phyloP scores from a whole-genome alignment of 352 stramenopile genomes.

The Phytophthora multivora region DNA sequence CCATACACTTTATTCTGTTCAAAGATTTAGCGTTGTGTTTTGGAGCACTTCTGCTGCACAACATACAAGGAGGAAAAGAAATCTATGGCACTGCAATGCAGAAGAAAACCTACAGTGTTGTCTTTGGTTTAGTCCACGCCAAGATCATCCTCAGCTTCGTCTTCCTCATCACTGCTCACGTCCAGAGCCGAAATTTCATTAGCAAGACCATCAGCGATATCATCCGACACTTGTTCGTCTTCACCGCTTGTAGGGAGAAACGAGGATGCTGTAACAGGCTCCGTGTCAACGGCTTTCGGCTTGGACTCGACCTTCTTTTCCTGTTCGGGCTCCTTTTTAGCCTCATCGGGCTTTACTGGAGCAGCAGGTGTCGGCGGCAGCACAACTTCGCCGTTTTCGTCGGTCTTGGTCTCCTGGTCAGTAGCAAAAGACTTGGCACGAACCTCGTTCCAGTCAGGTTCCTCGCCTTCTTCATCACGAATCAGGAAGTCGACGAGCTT shows the following conservation, averaged over 20 bases:
- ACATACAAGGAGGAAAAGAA: slow-evolving; percentile 1
- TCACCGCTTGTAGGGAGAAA: slow-evolving; percentile 42
- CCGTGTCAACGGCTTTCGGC: slow-evolving; percentile 16
- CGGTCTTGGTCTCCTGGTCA: slow-evolving; percentile 49
- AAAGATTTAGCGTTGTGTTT: not conserved
- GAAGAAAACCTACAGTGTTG: not conserved
- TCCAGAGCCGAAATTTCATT: slow-evolving; percentile 77
- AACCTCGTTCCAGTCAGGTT: slow-evolving; percentile 83
- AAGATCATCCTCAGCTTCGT: slow-evolving; percentile 52
- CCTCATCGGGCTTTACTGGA: slow-evolving; percentile 11
- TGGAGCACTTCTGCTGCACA: not conserved
- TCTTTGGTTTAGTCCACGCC: slow-evolving; percentile 50
- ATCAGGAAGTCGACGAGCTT: slow-evolving; percentile 90
- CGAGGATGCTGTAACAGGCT: slow-evolving; percentile 29
- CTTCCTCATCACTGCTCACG: slow-evolving; percentile 82
- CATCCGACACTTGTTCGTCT: slow-evolving; percentile 76
- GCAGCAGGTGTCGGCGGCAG: slow-evolving; percentile 19
- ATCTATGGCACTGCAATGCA: slow-evolving; percentile 26
- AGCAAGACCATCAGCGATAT: slow-evolving; percentile 64
- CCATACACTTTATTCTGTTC: slow-evolving; percentile 41
- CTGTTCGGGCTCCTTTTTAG: slow-evolving; percentile 27
- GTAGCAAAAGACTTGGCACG: slow-evolving; percentile 66
- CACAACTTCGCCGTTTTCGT: slow-evolving; percentile 29
- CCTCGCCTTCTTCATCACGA: slow-evolving; percentile 85
- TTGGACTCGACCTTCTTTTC: slow-evolving; percentile 24